A percentile compares a stretch with the other conserved stretches of the same genome.
Evolutionary conservation across 2,329 filamentous ascomycete species (phyloP).

Genomic region (Curvularia eragrostidis): DNA sequence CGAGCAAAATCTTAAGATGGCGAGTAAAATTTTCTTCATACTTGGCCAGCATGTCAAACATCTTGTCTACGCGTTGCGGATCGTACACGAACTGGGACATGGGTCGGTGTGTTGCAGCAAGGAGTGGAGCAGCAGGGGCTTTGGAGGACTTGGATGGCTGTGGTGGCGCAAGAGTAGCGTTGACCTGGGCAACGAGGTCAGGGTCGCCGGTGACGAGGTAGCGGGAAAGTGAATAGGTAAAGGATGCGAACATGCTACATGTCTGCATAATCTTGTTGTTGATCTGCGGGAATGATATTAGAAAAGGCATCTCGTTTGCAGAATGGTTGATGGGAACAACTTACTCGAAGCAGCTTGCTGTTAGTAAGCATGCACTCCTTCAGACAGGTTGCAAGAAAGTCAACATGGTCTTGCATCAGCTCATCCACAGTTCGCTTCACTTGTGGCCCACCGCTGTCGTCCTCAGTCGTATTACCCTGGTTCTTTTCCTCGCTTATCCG

Average conservation of each 20-base stretch:
- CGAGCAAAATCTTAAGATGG: constrained; percentile 90
- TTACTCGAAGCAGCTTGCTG: constrained; percentile 86
- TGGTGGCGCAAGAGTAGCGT: constrained; percentile 59
- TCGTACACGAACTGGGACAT: constrained; percentile 58
- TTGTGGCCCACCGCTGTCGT: constrained; percentile 49
- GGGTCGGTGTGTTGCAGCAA: constrained; percentile 25
- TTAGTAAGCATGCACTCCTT: constrained; percentile 99
- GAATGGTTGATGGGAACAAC: constrained; percentile 27
- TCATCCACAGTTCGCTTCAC: constrained; percentile 89
- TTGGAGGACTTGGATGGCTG: constrained; percentile 15
- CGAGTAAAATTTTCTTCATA: constrained; percentile 94
- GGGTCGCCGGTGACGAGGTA: constrained; percentile 85
- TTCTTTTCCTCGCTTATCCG: constrained; percentile 68
- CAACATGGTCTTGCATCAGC: constrained; percentile 98
- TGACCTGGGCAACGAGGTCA: constrained; percentile 68
- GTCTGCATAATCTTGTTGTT: constrained; percentile 97
- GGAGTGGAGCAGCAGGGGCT: constrained; percentile 17
- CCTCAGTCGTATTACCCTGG: constrained; percentile 47
- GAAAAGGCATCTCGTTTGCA: not conserved
- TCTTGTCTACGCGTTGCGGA: constrained; percentile 69
- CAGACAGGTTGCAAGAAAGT: constrained; percentile 95
- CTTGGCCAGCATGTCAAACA: constrained; percentile 86
- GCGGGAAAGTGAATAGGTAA: constrained; percentile 83
- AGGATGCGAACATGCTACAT: constrained; percentile 91
- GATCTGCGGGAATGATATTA: constrained; percentile 65